Evolutionary conservation across 805 yeast species (phyloP).

Genomic region (Komagataella mondaviorum): DNA sequence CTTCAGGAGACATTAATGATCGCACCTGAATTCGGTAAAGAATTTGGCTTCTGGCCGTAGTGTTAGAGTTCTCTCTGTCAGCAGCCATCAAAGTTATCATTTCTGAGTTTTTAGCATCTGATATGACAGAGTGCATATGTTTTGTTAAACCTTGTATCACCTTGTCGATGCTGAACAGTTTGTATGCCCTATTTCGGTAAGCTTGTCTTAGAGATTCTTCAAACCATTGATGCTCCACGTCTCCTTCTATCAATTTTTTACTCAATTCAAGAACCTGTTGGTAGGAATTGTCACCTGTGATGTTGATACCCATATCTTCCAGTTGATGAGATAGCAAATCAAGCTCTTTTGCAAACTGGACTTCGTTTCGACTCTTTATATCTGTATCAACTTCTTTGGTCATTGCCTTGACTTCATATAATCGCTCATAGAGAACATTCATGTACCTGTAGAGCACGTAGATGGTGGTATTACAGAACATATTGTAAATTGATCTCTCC

Average conservation of each 20-base stretch:
- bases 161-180: constrained; percentile 85
- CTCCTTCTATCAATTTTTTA: constrained; percentile 73
- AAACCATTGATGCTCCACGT: constrained; percentile 85
- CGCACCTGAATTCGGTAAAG: constrained; percentile 82
- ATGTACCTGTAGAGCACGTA: constrained; percentile 84
- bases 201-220: constrained; percentile 95
- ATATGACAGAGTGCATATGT: constrained; percentile 74
- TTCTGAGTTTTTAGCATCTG: constrained; percentile 71
- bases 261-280: constrained; percentile 65
- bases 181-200: constrained; percentile 85
- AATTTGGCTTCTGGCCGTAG: constrained; percentile 81
- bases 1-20: constrained; percentile 64
- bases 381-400: constrained; percentile 65
- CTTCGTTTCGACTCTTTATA: constrained; percentile 44
- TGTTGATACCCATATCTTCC: constrained; percentile 66
- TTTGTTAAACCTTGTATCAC: constrained; percentile 74
- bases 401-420: constrained; percentile 62
- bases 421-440: constrained; percentile 68
- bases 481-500: constrained; percentile 45
- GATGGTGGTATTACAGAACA: constrained; percentile 80
- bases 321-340: constrained; percentile 71
- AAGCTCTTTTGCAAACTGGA: constrained; percentile 77
- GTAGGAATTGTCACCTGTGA: constrained; percentile 60
- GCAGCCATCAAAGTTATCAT: constrained; percentile 70
- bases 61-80: constrained; percentile 50